Base-by-base conservation (phyloP, 2,329 filamentous ascomycete species). In the Botrytis sinoallii region DNA sequence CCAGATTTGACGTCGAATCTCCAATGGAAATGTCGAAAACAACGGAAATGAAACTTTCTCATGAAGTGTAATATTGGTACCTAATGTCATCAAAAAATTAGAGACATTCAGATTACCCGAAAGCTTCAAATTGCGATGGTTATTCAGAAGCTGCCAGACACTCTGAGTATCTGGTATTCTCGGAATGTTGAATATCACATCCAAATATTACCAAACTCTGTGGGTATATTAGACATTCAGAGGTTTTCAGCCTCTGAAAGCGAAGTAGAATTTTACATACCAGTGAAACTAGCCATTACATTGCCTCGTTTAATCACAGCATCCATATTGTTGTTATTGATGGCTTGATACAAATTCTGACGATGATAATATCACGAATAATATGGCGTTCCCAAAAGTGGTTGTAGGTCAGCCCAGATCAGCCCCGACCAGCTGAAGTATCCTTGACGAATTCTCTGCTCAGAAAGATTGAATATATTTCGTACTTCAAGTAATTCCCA, bases 1-100 rank as follows among this genome's bases (percentile, higher is more conserved):
- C 69, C 69, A 64, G 22, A 64, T 25, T 4, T 48, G n/a, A 25
- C 35, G 42, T 29, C 59, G 69, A 38, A 71, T 52, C 9, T 71
- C 69, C 22, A 48, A 29, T 38, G 42, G 42, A 22, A 71, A 48
- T 4, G 14, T 10, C 1, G 42, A 14, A 29, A 71, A 64, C 1
- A 48, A 61, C n/a, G 25, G 35, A 22, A 71, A 64, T 20, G 20
- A 7, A 46, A 57, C 14, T 7, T 57, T 1, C n/a, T 57, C n/a
- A 32, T 18, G 7, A 29, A 3, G 25, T 29, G 16, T 57, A 8
- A 18, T 57, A 9, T 18, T 57, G 52, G n/a, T 29, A 32, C 52
- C 52, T 57, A 18, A 8, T 29, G n/a, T 18, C 6, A 6, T 57
- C n/a, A 57, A 32, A 29, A 7, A 2, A 57, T 57, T 29, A 57